phyloP scores from a whole-genome alignment of 805 yeast genomes.

The Phaffomyces opuntiae region DNA sequence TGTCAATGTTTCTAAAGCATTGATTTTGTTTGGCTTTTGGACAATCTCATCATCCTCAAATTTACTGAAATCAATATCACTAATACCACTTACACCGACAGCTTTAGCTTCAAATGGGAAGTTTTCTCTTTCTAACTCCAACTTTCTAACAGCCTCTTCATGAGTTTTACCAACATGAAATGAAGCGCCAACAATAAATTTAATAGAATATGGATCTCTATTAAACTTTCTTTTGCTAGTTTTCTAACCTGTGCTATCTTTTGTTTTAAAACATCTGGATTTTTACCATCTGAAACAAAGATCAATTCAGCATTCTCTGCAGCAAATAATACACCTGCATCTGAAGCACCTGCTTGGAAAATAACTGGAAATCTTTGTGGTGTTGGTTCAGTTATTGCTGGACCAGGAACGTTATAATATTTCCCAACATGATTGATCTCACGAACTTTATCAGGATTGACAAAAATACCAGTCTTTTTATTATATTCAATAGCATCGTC shows the following conservation, averaged over 20 bases:
- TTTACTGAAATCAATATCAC: background rate
- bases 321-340: constrained; percentile 27
- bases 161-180: constrained; percentile 32
- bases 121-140: constrained; percentile 4
- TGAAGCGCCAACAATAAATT: constrained; percentile 31
- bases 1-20: background rate
- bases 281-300: background rate
- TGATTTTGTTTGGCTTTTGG: constrained; percentile 9
- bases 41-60: constrained; percentile 16
- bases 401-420: background rate
- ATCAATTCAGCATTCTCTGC: background rate
- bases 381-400: constrained; percentile 31
- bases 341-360: constrained; percentile 37
- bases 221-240: constrained; percentile 16
- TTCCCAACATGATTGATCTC: constrained; percentile 23
- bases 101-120: background rate
- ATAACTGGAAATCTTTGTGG: constrained; percentile 37
- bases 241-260: background rate
- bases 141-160: constrained; percentile 28
- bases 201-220: constrained; percentile 32
- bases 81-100: constrained; percentile 3
- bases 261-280: background rate
- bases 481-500: constrained; percentile 3
- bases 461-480: constrained; percentile 20
- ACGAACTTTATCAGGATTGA: constrained; percentile 29